phyloP scores from a whole-genome alignment of 345 rosid genomes.

The Bretschneidera sinensis region DNA sequence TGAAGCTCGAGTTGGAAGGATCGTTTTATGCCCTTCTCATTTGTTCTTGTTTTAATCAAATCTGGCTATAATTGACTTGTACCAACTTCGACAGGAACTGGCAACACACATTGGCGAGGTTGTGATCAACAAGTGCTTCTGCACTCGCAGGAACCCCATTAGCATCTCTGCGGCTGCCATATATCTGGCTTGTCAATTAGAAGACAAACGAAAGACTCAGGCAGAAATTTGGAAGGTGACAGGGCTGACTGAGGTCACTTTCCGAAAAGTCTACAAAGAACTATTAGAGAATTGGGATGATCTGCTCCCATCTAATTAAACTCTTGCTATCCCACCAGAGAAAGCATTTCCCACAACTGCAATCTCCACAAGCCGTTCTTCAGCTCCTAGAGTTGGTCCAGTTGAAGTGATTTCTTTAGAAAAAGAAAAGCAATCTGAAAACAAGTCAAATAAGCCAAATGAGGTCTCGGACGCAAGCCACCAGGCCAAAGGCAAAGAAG shows the following conservation, averaged over 20 bases:
- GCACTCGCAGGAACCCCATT: constrained; percentile 95
- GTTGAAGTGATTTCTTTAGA: constrained; percentile 44
- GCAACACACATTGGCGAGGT: constrained; percentile 99
- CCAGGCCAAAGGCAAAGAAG: constrained; percentile 45
- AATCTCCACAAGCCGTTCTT: constrained; percentile 61
- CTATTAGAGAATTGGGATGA: constrained; percentile 98
- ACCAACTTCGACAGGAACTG: constrained; percentile 44
- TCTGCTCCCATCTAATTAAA: constrained; percentile 88
- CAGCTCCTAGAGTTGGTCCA: constrained; percentile 53
- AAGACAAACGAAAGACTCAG: constrained; percentile 95
- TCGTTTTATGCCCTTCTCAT: not conserved
- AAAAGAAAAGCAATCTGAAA: constrained; percentile 49
- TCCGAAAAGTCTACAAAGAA: constrained; percentile 92
- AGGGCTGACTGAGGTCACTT: constrained; percentile 91
- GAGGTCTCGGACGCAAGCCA: constrained; percentile 29
- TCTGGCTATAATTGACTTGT: not conserved
- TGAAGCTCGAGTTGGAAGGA: not conserved
- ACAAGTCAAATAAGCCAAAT: constrained; percentile 31
- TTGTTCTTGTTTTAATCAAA: too few relatives aligned
- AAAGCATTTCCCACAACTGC: constrained; percentile 96
- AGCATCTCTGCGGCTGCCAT: constrained; percentile 99
- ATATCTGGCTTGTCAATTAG: constrained; percentile 92
- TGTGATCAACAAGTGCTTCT: constrained; percentile 97
- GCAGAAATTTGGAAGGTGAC: constrained; percentile 97
- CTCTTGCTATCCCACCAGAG: constrained; percentile 95